Conservation (phyloP, 352 stramenopile species). For the Pythium aquatile region DNA sequence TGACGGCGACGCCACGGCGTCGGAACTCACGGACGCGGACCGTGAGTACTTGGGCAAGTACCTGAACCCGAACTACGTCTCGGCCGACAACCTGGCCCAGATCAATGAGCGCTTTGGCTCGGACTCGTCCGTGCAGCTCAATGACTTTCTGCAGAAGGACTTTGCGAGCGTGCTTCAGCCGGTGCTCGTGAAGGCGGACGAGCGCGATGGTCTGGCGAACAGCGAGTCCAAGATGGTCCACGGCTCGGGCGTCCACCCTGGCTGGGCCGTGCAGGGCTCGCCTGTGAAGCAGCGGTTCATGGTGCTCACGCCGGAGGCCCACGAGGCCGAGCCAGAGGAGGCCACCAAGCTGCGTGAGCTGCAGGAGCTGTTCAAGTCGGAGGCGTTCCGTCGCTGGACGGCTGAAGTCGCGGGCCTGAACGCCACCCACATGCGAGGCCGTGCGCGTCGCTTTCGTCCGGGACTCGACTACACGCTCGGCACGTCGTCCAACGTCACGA, state of each 20-base stretch:
- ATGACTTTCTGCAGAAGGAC: constrained; percentile 77
- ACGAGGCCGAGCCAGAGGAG: constrained; percentile 24
- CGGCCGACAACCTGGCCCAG: constrained; percentile 53
- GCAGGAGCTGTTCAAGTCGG: constrained; percentile 52
- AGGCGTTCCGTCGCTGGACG: constrained; percentile 55
- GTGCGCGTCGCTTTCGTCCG: constrained; percentile 81
- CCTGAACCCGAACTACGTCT: constrained; percentile 82
- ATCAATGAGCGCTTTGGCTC: constrained; percentile 77
- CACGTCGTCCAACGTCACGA: constrained; percentile 46
- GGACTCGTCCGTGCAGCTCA: constrained; percentile 82
- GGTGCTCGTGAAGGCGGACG: constrained; percentile 34
- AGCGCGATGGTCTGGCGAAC: constrained; percentile 49
- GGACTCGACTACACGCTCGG: constrained; percentile 93
- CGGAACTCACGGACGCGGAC: constrained; percentile 48
- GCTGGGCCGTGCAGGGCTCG: constrained; percentile 29
- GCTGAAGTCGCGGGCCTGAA: constrained; percentile 44
- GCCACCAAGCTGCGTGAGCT: constrained; percentile 25
- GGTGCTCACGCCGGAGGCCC: constrained; percentile 16
- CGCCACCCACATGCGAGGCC: constrained; percentile 36
- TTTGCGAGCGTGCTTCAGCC: constrained; percentile 48
- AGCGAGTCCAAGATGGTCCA: constrained; percentile 36
- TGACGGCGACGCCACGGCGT: constrained; percentile 10
- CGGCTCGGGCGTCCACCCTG: constrained; percentile 23
- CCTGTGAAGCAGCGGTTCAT: constrained; percentile 29
- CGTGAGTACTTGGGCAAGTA: constrained; percentile 62